Evolutionary conservation across 2,329 filamentous ascomycete genomes (phyloP), one percentile per base, ranked within the genome.

Genomic region (Penicillium sp.): DNA sequence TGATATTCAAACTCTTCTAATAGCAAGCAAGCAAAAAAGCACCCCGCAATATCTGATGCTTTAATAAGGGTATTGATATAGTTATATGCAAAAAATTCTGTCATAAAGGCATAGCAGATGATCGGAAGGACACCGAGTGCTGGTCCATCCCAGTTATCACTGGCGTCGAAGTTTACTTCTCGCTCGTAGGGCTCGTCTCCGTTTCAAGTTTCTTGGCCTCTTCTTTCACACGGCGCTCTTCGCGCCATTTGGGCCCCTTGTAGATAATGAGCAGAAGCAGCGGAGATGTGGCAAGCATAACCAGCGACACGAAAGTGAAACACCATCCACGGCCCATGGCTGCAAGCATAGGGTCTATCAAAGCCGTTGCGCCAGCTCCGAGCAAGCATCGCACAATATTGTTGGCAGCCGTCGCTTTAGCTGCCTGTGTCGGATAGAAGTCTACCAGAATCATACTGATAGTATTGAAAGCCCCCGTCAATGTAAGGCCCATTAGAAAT

Each of bases 361-460:
- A 72, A 4, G 80, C 79, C 7, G 75, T 79, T 0, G 78, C 76
- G 3, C 76, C 80, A 4, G 81, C 81, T 1, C 80, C 80, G 7
- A 82, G 68, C 54, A 80, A 65, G 61, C 80, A 82, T 2, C 80
- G 72, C 1, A 75, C 73, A 3, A 82, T 65, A 59, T 83, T 82
- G 56, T 77, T 81, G 7, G 80, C 77, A 4, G 81, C 80, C 3
- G 80, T 80, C 0, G 78, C 79, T 1, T 79, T 77, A 1, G 78
- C 78, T 1, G 80, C 75, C 37, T 74, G 71, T 10, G 67, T 74
- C 0, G 79, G 79, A 58, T 81, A 80, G 2, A 82, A 67, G 65
- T 83, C 81, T 1, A 84, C 73, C 42, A 83, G 72, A 33, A 86
- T 69, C 0, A 82, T 82, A 56, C 79, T 81, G 8, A 81, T 71